Conservation (phyloP, 768 basidiomycete genomes). For the Russula ochroleuca region DNA sequence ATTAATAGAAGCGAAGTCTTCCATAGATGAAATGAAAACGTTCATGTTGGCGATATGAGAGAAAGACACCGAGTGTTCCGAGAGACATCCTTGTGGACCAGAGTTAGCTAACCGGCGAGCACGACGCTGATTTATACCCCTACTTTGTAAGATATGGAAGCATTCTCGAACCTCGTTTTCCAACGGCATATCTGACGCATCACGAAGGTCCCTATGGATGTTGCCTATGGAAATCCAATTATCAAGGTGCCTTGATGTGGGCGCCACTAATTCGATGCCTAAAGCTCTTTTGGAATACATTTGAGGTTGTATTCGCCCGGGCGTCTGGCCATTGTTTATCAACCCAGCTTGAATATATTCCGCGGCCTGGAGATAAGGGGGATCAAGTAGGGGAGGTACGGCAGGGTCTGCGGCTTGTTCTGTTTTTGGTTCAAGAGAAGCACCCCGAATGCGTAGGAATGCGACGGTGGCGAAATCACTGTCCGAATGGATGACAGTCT, state of each 20-base stretch:
- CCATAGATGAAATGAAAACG: constrained; percentile 77
- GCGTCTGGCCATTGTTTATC: not conserved
- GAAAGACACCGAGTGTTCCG: constrained; percentile 45
- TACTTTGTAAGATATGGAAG: constrained; percentile 63
- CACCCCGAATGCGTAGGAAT: constrained; percentile 74
- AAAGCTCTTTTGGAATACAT: constrained; percentile 20
- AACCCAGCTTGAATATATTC: constrained; percentile 11
- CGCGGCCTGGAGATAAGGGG: constrained; percentile 33
- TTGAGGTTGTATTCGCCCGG: not conserved
- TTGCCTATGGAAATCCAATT: constrained; percentile 71
- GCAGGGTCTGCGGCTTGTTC: constrained; percentile 28
- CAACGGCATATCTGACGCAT: constrained; percentile 39
- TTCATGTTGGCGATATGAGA: constrained; percentile 72
- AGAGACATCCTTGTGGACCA: constrained; percentile 48
- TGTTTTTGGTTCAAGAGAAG: constrained; percentile 56
- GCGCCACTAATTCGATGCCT: not conserved
- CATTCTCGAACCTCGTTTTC: constrained; percentile 71
- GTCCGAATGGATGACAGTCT: constrained; percentile 74
- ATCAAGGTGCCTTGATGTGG: constrained; percentile 38
- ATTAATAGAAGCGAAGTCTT: constrained; percentile 74
- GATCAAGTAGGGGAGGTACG: constrained; percentile 54
- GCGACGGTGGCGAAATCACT: constrained; percentile 88
- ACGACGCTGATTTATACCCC: constrained; percentile 18
- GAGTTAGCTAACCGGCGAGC: not conserved
- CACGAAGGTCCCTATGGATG: constrained; percentile 37